phyloP scores from a whole-genome alignment of 345 rosid genomes.

The Excoecaria agallocha region DNA sequence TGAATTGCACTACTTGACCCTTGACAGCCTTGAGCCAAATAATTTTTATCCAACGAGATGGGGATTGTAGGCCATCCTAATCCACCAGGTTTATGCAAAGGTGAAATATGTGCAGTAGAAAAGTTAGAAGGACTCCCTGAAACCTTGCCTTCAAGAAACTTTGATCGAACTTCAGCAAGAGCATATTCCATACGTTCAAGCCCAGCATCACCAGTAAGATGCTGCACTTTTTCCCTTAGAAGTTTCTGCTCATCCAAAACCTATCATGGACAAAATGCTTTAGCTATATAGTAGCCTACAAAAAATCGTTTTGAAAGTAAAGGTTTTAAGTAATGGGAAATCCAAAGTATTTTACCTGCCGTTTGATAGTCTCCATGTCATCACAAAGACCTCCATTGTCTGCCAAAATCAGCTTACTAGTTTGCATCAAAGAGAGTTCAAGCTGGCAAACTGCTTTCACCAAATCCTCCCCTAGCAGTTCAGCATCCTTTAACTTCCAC shows the following conservation, averaged over 20 bases:
- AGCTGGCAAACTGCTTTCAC: conserved; percentile 96
- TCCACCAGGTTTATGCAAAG: conserved; percentile 39
- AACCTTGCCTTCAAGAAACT: conserved; percentile 51
- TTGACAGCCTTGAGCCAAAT: conserved; percentile 28
- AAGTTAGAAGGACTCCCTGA: conserved; percentile 58
- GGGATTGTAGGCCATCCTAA: conserved; percentile 30
- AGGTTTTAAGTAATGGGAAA: neutral
- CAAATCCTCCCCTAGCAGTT: conserved; percentile 71
- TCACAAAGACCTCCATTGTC: conserved; percentile 51
- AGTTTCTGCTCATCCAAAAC: conserved; percentile 75
- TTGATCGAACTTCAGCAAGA: conserved; percentile 59
- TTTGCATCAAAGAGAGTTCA: conserved; percentile 85
- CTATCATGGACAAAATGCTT: conserved; percentile 24
- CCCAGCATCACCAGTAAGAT: conserved; percentile 75
- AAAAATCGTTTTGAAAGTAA: neutral
- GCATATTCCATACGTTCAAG: conserved; percentile 71
- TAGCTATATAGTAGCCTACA: neutral
- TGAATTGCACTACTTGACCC: conserved; percentile 50
- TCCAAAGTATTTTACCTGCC: conserved; percentile 46
- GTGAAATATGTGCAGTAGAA: conserved; percentile 30
- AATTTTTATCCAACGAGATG: conserved; percentile 29
- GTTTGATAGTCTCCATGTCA: conserved; percentile 74
- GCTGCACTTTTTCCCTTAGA: conserved; percentile 64
- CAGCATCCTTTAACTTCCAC: conserved; percentile 92
- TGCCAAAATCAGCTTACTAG: conserved; percentile 57